These are phyloP conservation scores for Pseudopediastrum boryanum DNA, from an alignment of 139 green algal genomes.

Conservation along the genomic window DNA sequence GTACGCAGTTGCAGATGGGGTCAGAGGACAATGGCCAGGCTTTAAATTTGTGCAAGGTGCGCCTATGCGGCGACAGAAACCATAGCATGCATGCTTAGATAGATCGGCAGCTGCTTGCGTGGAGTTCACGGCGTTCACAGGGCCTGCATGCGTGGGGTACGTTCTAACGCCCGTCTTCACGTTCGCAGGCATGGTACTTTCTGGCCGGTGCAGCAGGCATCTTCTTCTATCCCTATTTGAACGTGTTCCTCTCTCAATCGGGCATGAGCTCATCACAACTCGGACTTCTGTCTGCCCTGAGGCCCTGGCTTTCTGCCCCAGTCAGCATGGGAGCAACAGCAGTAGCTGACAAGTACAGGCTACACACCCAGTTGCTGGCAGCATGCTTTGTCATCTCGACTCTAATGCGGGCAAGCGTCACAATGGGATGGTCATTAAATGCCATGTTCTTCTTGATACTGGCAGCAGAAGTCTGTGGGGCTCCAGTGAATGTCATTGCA, in stretches of 20 bases:
- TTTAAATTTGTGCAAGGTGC: no score
- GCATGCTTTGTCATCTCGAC: background rate
- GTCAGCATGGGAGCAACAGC: slow-evolving; percentile 8
- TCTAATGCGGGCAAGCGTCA: background rate
- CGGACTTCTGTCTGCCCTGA: slow-evolving; percentile 18
- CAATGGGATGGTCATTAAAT: background rate
- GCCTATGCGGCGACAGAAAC: no score
- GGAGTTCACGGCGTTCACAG: no score
- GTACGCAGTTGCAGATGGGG: no score
- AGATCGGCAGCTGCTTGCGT: no score
- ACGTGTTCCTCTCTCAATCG: background rate
- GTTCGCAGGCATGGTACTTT: slow-evolving; percentile 27
- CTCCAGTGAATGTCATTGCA: slow-evolving; percentile 28
- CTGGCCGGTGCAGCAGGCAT: slow-evolving; percentile 9
- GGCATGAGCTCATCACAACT: slow-evolving; percentile 22
- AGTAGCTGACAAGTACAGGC: slow-evolving; percentile 8
- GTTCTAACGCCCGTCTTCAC: no score
- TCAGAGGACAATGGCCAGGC: no score
- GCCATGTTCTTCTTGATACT: slow-evolving; percentile 23
- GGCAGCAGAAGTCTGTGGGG: slow-evolving; percentile 29
- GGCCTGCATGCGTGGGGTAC: no score
- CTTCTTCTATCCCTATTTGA: slow-evolving; percentile 19
- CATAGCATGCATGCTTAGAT: no score
- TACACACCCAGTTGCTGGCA: slow-evolving; percentile 17
- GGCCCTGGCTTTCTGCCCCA: slow-evolving; percentile 19